Percentiles rank a stretch among this genome's conserved stretches.
phyloP scores from a whole-genome alignment of 768 basidiomycete genomes.

The Suillus decipiens region DNA sequence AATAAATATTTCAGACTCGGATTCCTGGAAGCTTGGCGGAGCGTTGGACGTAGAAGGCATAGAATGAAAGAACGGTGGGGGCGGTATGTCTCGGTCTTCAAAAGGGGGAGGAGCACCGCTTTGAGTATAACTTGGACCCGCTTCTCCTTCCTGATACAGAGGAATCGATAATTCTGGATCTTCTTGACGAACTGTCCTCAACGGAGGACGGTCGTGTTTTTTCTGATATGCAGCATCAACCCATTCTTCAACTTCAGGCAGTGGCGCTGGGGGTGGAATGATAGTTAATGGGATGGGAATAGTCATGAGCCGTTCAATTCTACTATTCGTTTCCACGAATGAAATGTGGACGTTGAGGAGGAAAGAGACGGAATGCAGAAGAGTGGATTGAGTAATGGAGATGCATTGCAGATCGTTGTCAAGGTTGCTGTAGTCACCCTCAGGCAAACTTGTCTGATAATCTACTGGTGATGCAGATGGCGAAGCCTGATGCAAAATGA shows the following conservation, averaged over 20 bases:
- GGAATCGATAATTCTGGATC: constrained; percentile 64
- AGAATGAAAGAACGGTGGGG: constrained; percentile 58
- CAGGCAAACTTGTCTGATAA: constrained; percentile 44
- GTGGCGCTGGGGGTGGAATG: constrained; percentile 74
- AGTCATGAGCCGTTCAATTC: constrained; percentile 66
- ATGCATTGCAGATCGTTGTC: constrained; percentile 68
- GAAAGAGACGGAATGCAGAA: constrained; percentile 84
- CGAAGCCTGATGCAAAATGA: constrained; percentile 72
- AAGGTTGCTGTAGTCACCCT: constrained; percentile 44
- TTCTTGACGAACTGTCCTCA: constrained; percentile 67
- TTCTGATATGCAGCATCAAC: constrained; percentile 80
- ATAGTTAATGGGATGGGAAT: constrained; percentile 70
- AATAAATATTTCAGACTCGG: constrained; percentile 76
- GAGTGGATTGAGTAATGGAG: constrained; percentile 77
- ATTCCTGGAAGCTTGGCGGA: constrained; percentile 78
- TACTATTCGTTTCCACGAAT: constrained; percentile 70
- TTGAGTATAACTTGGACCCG: constrained; percentile 73
- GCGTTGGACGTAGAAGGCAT: constrained; percentile 60
- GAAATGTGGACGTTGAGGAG: constrained; percentile 71
- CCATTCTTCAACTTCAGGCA: constrained; percentile 73
- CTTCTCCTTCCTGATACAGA: constrained; percentile 67
- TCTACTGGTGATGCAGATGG: constrained; percentile 51
- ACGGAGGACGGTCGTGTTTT: constrained; percentile 83
- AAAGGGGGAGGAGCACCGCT: constrained; percentile 78
- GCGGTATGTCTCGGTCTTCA: constrained; percentile 81